Base-by-base conservation (phyloP, 2,329 filamentous ascomycete species). In the Leptographium procerum region DNA sequence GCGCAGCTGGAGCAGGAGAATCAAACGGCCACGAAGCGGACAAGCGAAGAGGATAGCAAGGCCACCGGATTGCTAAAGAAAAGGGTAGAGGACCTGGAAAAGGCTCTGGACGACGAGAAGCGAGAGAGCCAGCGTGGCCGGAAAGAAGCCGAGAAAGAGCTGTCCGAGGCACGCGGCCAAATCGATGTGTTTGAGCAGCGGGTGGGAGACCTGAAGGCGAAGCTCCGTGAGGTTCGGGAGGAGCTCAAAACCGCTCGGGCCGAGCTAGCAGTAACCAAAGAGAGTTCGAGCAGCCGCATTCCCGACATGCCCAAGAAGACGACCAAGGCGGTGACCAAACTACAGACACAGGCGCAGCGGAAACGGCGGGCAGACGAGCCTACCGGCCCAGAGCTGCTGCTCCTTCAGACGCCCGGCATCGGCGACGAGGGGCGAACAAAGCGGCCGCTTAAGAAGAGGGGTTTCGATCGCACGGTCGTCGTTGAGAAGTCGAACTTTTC, bases 401-500 rank as follows among this genome's bases (percentile, higher is more conserved):
- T 76, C 48, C 76, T 80, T 5, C 75, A 66, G 66, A 80, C 64
- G 33, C 77, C 67, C 56, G 75, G 64, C 40, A 48, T 67, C 63
- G 60, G 62, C 48, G 68, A 75, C 54, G 61, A 61, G 16, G 61
- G 56, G 24, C 36, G 57, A 24, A 61, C 73, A 60, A 68, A 71
- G 56, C 74, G 74, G 48, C 69, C 69, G 36, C 65, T 72, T 60
- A 87, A 85, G 70, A 85, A 84, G 68, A 75, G 77, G 58, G 78
- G 75, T 53, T 70, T 75, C 31, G 80, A 84, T 24, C 79, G 82
- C 43, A 78, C 81, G 1, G 73, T 83, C 58, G 75, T 88, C 6
- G 90, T 88, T 33, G 89, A 95, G 67, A 96, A 96, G 71, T 96
- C 91, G 0, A 85, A 81, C 3, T 96, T 97, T 71, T 96, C 91